Evolutionary conservation across 208 protist genomes (phyloP), one percentile per base, ranked within the genome.

Genomic region (Leptomonas pyrrhocoris): DNA sequence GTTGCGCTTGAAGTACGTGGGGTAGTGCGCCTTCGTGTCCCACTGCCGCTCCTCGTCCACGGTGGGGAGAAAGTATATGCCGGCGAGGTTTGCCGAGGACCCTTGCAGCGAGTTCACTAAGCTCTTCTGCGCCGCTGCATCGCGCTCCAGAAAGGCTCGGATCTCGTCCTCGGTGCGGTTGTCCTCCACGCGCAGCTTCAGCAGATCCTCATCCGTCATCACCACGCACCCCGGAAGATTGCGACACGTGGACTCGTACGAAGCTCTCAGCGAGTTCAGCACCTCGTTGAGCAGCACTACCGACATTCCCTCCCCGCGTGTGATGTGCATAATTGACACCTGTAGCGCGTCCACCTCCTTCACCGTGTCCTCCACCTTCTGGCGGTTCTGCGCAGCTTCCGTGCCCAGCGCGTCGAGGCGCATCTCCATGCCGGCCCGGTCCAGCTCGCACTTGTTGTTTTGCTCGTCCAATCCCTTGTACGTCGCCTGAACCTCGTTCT

Each of bases 1-100:
- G n/a, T 30, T 74, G 64, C 68, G 79, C 27, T 69, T 63, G 53
- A 81, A 81, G 25, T 67, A 81, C 25, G 11, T 54, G 2, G 49
- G 72, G 27, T 55, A 27, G 15, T 70, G 16, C 18, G n/a, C 25
- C 48, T 61, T 43, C 5, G 31, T 21, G 16, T 25, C 38, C 57
- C 38, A 48, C 18, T 27, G 21, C 13, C 12, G 19, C 34, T 77
- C 72, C 58, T 72, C 64, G 4, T 36, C 25, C 19, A 77, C 30
- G 4, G 50, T 51, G 8, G 63, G 72, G 21, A 60, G 57, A 4
- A 72, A 63, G 43, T 62, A 60, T 11, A 72, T 68, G 48, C 55
- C 57, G 18, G 28, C 55, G 23, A 51, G 25, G 58, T 72, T 49
- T 19, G 57, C 64, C 2, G 21, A 31, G 11, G 38, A 31, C 7